These are phyloP conservation scores for Begonia fuchsioides DNA, from an alignment of 306 rosid species.

Conservation along the genomic window DNA sequence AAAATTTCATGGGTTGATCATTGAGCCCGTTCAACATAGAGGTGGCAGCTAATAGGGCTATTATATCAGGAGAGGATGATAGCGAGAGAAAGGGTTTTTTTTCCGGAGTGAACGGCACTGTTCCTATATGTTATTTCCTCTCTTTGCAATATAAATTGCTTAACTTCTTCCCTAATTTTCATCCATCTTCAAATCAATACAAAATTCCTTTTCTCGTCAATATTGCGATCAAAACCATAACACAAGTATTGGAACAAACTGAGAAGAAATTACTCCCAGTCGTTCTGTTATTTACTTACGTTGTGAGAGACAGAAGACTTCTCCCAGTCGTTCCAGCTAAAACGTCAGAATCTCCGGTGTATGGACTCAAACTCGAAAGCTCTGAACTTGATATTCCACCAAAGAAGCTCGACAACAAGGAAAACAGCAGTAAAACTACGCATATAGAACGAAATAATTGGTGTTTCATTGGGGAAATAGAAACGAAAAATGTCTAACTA, in stretches of 20 bases:
- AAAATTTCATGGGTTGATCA: too few species aligned
- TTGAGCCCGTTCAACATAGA: not conserved
- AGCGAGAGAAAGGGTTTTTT: too few species aligned
- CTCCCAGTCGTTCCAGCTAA: slow-evolving; percentile 22
- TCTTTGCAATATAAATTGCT: too few species aligned
- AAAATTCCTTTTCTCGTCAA: too few species aligned
- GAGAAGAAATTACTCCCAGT: not conserved
- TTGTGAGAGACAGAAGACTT: slow-evolving; percentile 33
- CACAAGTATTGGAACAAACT: not conserved
- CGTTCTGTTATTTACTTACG: slow-evolving; percentile 32
- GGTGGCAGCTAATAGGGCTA: not conserved
- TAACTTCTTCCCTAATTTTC: too few species aligned
- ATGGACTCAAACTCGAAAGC: slow-evolving; percentile 5
- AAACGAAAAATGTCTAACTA: not conserved
- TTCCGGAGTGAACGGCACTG: not conserved
- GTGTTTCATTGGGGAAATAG: slow-evolving; percentile 13
- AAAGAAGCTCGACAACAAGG: not conserved
- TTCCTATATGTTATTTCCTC: not conserved
- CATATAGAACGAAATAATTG: not conserved
- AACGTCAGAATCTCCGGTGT: not conserved
- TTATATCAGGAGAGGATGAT: too few species aligned
- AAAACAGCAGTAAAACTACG: slow-evolving; percentile 2
- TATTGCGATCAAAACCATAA: not conserved
- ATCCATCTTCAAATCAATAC: too few species aligned
- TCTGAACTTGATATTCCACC: slow-evolving; percentile 7